A percentile compares a stretch with the other conserved stretches of the same genome.
Conservation (phyloP, 1,284 basidiomycete genomes). For the Trichosporon sp. region DNA sequence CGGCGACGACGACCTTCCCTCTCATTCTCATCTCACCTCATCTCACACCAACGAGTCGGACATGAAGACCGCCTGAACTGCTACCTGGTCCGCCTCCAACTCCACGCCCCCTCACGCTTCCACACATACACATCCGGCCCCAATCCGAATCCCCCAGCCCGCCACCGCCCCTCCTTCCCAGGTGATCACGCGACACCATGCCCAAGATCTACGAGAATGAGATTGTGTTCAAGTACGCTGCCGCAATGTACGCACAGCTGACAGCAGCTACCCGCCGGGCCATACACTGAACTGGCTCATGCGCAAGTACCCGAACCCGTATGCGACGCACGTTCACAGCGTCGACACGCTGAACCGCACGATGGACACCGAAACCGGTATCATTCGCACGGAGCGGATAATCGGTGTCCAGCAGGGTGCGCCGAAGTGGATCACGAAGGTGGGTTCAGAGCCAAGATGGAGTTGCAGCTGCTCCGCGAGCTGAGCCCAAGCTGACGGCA, state of each 20-base stretch:
- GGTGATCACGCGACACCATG: conserved; percentile 26
- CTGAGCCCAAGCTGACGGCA: conserved; percentile 22
- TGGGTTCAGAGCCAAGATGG: conserved; percentile 28
- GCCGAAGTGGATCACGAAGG: conserved; percentile 57
- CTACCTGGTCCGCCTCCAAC: neutral
- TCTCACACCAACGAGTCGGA: neutral
- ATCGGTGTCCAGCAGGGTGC: conserved; percentile 56
- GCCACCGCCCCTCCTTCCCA: neutral
- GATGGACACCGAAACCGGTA: conserved; percentile 77
- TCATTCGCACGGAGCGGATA: conserved; percentile 70
- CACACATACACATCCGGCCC: neutral
- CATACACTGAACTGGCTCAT: conserved; percentile 87
- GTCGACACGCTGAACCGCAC: conserved; percentile 85
- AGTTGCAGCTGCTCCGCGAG: neutral
- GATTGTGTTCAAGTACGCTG: conserved; percentile 31
- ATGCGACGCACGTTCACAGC: conserved; percentile 86
- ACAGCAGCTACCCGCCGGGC: conserved; percentile 73
- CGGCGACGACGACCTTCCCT: conserved; percentile 10
- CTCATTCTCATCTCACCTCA: neutral
- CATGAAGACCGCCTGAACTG: neutral
- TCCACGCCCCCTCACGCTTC: neutral
- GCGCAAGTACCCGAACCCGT: conserved; percentile 94
- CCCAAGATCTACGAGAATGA: conserved; percentile 36
- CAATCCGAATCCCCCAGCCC: neutral
- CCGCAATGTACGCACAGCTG: neutral